Base-by-base conservation (phyloP, 2,329 filamentous ascomycete genomes). In the Penicillium sp. region DNA sequence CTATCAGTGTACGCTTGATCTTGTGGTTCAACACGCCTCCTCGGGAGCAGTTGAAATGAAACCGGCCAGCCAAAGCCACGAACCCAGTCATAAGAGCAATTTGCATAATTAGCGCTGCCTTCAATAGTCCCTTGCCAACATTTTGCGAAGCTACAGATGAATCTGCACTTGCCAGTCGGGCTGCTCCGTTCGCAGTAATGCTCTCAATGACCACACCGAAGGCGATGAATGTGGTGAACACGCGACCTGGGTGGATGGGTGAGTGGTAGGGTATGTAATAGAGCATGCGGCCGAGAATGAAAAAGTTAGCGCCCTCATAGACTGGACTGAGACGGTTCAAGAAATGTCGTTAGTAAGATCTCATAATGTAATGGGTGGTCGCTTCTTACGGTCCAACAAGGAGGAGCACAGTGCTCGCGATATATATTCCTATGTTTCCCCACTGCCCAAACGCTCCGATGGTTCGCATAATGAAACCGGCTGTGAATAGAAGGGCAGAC, bases 191-290 rank as follows among this genome's bases (percentile, higher is more conserved):
- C 6, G 72, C 79, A 18, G 80, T 81, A 2, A 84, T 70, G 8
- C 56, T 55, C 50, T 75, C 75, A 36, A 85, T 76, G 0, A 78
- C 68, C 2, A 71, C 65, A 35, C 84, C 81, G 9, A 82, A 71
- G 1, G 78, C 70, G 34, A 86, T 70, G 57, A 86, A 82, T 3
- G 78, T 79, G 58, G 83, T 86, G 60, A 86, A 81, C 4, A 86
- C 75, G 3, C 81, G 76, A 3, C 81, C 81, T 0, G 81, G 81
- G 59, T 84, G 80, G 32, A 84, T 76, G 1, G 73, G 72, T 1
- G 67, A 66, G 36, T 79, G 74, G 55, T 83, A 84, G 3, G 80
- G 69, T 2, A 73, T 67, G 47, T 78, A 75, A 52, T 76, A 76
- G 0, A 84, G 70, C n/a, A 82, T 75, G 27, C 78, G 76, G 14